These are phyloP conservation scores for Thermothielavioides terrestris DNA, from an alignment of 495 filamentous ascomycete genomes.

Conservation along the genomic window DNA sequence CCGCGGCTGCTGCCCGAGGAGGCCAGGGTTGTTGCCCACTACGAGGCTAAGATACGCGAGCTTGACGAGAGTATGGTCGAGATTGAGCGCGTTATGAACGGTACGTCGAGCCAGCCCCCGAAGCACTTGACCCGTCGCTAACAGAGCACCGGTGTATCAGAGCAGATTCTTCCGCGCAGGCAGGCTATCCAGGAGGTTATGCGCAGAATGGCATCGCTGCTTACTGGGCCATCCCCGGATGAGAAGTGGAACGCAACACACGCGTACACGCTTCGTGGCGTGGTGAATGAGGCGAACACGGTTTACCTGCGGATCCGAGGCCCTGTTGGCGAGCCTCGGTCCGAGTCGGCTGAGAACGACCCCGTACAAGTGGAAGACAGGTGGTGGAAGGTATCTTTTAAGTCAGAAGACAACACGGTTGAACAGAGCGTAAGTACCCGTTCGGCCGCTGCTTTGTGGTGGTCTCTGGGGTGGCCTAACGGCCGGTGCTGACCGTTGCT, in stretches of 20 bases:
- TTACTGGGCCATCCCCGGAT: slow-evolving; percentile 28
- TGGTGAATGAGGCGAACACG: slow-evolving; percentile 26
- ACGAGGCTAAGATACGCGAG: slow-evolving; percentile 13
- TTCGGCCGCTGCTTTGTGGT: not conserved
- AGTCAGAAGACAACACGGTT: slow-evolving; percentile 17
- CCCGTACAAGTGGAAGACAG: slow-evolving; percentile 20
- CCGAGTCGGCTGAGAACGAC: slow-evolving; percentile 5
- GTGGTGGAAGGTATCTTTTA: slow-evolving; percentile 37
- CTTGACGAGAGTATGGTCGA: slow-evolving; percentile 11
- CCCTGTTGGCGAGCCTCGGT: not conserved
- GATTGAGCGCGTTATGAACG: slow-evolving; percentile 14
- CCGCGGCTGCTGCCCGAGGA: slow-evolving; percentile 35
- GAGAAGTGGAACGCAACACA: slow-evolving; percentile 30
- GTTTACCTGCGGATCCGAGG: slow-evolving; percentile 32
- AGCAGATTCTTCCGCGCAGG: slow-evolving; percentile 8
- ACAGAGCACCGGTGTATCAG: slow-evolving; percentile 13
- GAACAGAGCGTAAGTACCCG: slow-evolving; percentile 24
- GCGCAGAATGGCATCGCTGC: slow-evolving; percentile 19
- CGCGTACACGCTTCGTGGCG: slow-evolving; percentile 34
- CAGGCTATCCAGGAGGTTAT: slow-evolving; percentile 11
- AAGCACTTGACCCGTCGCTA: slow-evolving; percentile 6
- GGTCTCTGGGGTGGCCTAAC: no score
- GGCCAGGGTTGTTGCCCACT: slow-evolving; percentile 10
- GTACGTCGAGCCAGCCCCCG: slow-evolving; percentile 2
- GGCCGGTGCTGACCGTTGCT: not conserved